Evolutionary conservation across 257 asterid species (phyloP).

Genomic region (Ligustrum vulgare): DNA sequence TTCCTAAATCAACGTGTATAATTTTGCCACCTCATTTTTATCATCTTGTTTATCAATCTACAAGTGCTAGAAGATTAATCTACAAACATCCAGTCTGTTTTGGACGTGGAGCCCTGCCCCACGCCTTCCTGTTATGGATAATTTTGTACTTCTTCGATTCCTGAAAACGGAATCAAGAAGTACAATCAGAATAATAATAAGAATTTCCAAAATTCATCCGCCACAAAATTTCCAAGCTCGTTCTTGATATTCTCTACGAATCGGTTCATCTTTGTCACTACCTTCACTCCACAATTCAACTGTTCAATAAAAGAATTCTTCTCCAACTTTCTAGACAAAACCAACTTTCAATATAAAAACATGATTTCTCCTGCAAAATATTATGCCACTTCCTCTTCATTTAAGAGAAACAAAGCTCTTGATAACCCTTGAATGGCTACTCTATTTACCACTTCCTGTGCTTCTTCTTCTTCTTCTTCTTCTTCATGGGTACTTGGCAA

Average conservation of each 20-base stretch:
- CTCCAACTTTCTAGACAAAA: not conserved
- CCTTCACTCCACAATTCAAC: not conserved
- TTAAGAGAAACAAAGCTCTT: not conserved
- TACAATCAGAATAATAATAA: too few relatives aligned
- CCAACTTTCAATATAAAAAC: not conserved
- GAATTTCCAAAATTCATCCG: not conserved
- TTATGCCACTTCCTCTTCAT: not conserved
- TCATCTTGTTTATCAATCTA: too few relatives aligned
- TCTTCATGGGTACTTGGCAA: conserved; percentile 27
- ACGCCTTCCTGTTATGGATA: too few relatives aligned
- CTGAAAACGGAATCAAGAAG: too few relatives aligned
- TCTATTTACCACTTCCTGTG: not conserved
- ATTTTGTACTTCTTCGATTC: too few relatives aligned
- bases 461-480: conserved; percentile 16
- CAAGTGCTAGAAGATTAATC: too few relatives aligned
- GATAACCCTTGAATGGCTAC: not conserved
- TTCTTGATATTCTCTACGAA: not conserved
- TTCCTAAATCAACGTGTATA: too few relatives aligned
- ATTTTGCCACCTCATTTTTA: too few relatives aligned
- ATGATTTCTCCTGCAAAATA: not conserved
- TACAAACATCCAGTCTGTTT: too few relatives aligned
- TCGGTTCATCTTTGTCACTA: not conserved
- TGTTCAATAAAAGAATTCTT: not conserved
- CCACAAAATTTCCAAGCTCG: not conserved
- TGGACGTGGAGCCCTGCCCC: too few relatives aligned